These are phyloP conservation scores for Aureobasidium subglaciale DNA, from an alignment of 2,329 filamentous ascomycete genomes.

Conservation along the genomic window DNA sequence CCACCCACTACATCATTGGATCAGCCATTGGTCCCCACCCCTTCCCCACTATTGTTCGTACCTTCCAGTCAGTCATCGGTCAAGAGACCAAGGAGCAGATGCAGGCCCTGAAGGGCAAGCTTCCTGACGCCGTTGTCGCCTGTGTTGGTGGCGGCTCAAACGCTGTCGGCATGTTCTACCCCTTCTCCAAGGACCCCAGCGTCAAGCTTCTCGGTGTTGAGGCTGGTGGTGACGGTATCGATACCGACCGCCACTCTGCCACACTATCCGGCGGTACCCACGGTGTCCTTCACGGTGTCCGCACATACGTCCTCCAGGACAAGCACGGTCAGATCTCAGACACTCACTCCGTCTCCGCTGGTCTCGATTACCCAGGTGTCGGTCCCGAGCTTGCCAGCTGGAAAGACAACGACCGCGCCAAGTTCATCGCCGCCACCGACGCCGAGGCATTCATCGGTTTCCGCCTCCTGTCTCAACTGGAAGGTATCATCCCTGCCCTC, in stretches of 20 bases:
- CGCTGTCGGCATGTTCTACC: constrained; percentile 96
- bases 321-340: constrained; percentile 87
- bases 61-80: constrained; percentile 95
- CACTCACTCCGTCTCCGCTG: constrained; percentile 93
- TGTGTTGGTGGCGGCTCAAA: constrained; percentile 96
- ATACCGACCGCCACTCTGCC: constrained; percentile 78
- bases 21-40: constrained; percentile 96
- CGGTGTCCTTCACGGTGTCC: constrained; percentile 90
- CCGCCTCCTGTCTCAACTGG: constrained; percentile 72
- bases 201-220: constrained; percentile 92
- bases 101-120: constrained; percentile 72
- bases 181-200: constrained; percentile 75
- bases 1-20: constrained; percentile 96
- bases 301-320: constrained; percentile 92
- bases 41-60: constrained; percentile 94
- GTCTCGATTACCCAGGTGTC: constrained; percentile 94
- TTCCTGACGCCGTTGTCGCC: constrained; percentile 92
- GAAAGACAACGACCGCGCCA: constrained; percentile 84
- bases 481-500: constrained; percentile 94
- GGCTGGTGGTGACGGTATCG: constrained; percentile 85
- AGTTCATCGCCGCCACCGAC: constrained; percentile 87
- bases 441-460: constrained; percentile 85
- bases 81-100: constrained; percentile 92
- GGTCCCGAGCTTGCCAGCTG: constrained; percentile 85
- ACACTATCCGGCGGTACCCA: constrained; percentile 81